These are phyloP conservation scores for Podochytrium sp. DNA, from an alignment of 192 early-diverging fungal genomes.

Conservation along the genomic window DNA sequence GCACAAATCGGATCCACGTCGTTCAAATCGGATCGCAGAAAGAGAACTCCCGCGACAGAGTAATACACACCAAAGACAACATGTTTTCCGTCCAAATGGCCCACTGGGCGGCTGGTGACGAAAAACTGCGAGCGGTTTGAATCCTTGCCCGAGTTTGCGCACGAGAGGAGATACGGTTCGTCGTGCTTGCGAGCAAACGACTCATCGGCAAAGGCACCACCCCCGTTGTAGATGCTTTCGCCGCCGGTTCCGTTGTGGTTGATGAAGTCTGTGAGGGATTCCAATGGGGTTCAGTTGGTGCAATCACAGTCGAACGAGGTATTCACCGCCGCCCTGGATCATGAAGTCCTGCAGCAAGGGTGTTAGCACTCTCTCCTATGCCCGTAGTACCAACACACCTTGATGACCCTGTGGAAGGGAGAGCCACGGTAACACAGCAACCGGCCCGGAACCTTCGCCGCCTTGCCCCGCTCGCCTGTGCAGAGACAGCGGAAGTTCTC, in stretches of 20 bases:
- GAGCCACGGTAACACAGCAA: conserved; percentile 83
- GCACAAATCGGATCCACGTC: too few species aligned
- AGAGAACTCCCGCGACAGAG: too few species aligned
- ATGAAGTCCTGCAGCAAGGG: conserved; percentile 66
- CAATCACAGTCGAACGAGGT: neutral
- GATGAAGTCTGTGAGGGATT: conserved; percentile 46
- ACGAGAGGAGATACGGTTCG: conserved; percentile 67
- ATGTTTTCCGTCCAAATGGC: conserved; percentile 74
- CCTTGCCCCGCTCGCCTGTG: conserved; percentile 78
- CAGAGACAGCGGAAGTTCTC: conserved; percentile 89
- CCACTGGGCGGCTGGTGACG: conserved; percentile 74
- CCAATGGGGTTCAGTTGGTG: neutral
- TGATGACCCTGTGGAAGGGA: conserved; percentile 72
- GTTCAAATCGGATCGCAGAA: too few species aligned
- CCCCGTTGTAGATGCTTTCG: conserved; percentile 76
- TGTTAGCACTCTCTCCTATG: too few species aligned
- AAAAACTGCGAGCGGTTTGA: conserved; percentile 90
- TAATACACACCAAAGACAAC: conserved; percentile 62
- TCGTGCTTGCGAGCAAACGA: conserved; percentile 50
- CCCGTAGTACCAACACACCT: too few species aligned
- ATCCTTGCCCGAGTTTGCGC: conserved; percentile 85
- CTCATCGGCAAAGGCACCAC: conserved; percentile 76
- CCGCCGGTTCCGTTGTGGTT: conserved; percentile 61
- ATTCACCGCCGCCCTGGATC: conserved; percentile 68
- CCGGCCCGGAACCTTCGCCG: conserved; percentile 50